Evolutionary conservation across 1,284 basidiomycete species (phyloP).

Genomic region (Microbotryomycetes sp.): DNA sequence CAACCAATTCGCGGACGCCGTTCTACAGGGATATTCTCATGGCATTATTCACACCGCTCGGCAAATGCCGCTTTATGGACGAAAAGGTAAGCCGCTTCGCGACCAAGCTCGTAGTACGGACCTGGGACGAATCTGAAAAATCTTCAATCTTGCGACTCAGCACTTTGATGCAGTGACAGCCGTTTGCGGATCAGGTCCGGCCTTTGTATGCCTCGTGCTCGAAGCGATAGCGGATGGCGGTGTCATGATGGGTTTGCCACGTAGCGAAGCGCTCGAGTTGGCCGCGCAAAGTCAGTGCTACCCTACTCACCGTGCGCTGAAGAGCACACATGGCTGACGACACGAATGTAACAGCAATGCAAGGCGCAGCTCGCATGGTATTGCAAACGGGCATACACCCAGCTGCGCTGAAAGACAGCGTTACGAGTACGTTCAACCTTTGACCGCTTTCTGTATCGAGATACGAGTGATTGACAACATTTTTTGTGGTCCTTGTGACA

Average conservation of each 20-base stretch:
- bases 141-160: conserved; percentile 13
- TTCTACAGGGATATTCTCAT: conserved; percentile 68
- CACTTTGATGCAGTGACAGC: conserved; percentile 98
- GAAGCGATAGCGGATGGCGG: conserved; percentile 99
- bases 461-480: neutral
- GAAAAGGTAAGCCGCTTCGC: conserved; percentile 53
- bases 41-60: conserved; percentile 91
- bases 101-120: neutral
- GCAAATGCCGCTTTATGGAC: conserved; percentile 84
- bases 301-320: no score
- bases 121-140: neutral
- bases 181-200: conserved; percentile 89
- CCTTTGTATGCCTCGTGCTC: conserved; percentile 91
- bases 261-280: conserved; percentile 85
- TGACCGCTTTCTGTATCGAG: neutral
- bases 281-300: conserved; percentile 79
- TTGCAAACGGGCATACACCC: conserved; percentile 82
- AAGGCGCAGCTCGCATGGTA: conserved; percentile 95
- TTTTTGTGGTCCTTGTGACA: conserved; percentile 39
- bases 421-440: conserved; percentile 67
- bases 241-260: conserved; percentile 98
- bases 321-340: conserved; percentile 1
- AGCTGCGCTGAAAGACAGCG: conserved; percentile 93
- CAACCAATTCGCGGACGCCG: conserved; percentile 46
- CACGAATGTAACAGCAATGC: conserved; percentile 59